Evolutionary conservation across 2,329 filamentous ascomycete genomes (phyloP), one percentile per base, ranked within the genome.

Genomic region (Remersonia thermophila): DNA sequence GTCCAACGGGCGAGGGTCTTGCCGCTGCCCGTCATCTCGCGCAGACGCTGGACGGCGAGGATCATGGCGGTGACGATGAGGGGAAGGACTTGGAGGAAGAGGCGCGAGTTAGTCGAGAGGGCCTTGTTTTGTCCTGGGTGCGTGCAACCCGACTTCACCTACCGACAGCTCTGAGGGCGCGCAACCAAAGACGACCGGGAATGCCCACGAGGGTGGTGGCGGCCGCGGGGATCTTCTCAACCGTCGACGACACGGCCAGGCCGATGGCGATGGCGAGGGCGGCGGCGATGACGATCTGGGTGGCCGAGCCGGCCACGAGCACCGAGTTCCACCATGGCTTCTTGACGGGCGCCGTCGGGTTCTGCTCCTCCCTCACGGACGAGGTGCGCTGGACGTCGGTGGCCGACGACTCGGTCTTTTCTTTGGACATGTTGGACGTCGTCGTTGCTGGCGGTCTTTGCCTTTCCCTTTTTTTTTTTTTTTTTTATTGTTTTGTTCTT

Each of bases 1-100:
- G 66, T 67, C 61, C 60, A 69, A 17, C 49, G 51, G n/a, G 65
- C 67, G 0, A 71, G 57, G 26, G 20, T 16, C 34, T 52, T 51
- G 9, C 55, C 57, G 6, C 60, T 65, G 10, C 61, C 58, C 9
- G 61, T 53, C 59, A 71, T 66, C 6, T 54, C 57, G 13, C 62
- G 58, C 7, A 71, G 55, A n/a, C 59, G 57, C 32, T 65, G 63
- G 5, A 71, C 55, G 4, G 67, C 63, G 13, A 70, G 55, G 32
- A 71, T 62, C 57, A 71, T 69, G 16, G 67, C 66, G 7, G 58
- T 62, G 17, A 70, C 54, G 29, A 71, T 71, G 36, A 71, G 51
- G 2, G 67, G 67, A 2, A 71, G 54, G 1, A 71, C 43, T 42
- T 16, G n/a, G 3, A 28, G 3, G 6, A 12, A 14, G 4, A 26